These are phyloP conservation scores for Beauveria varroae DNA, from an alignment of 2,329 filamentous ascomycete species.

Conservation along the genomic window DNA sequence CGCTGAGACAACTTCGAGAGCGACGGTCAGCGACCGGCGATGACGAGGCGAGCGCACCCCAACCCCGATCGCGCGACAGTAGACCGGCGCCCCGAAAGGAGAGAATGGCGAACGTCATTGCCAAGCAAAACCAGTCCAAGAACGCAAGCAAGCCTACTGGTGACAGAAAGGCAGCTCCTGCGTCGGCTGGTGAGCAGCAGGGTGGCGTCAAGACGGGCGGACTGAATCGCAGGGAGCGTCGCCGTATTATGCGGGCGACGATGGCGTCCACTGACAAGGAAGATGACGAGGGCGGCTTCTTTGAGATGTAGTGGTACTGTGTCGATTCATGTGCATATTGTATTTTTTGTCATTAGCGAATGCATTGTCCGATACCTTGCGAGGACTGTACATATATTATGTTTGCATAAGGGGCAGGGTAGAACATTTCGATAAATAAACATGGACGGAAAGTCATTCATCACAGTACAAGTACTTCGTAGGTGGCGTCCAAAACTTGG, in stretches of 20 bases:
- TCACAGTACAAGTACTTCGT: too few species aligned
- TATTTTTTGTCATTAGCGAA: conserved; percentile 7
- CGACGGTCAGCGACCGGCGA: conserved; percentile 27
- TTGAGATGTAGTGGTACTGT: conserved; percentile 30
- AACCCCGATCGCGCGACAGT: not conserved
- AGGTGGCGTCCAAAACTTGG: not conserved
- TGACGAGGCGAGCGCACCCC: not conserved
- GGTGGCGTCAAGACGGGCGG: conserved; percentile 18
- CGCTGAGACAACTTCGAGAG: conserved; percentile 49
- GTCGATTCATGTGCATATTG: not conserved
- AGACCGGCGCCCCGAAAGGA: not conserved
- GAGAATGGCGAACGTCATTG: conserved; percentile 7
- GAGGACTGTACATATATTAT: not conserved
- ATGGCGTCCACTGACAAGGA: conserved; percentile 29
- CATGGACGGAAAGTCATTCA: not conserved
- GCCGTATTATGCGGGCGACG: conserved; percentile 27
- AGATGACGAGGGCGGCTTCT: conserved; percentile 48
- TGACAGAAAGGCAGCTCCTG: conserved; percentile 14
- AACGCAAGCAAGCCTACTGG: conserved; percentile 19
- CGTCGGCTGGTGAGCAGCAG: conserved; percentile 14
- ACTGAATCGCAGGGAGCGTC: conserved; percentile 30
- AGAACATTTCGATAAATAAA: not conserved
- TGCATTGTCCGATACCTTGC: not conserved
- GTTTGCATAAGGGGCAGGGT: not conserved
- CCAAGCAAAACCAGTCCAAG: conserved; percentile 16